These are phyloP conservation scores for Rosa multiflora DNA, from an alignment of 306 rosid genomes.

Conservation along the genomic window DNA sequence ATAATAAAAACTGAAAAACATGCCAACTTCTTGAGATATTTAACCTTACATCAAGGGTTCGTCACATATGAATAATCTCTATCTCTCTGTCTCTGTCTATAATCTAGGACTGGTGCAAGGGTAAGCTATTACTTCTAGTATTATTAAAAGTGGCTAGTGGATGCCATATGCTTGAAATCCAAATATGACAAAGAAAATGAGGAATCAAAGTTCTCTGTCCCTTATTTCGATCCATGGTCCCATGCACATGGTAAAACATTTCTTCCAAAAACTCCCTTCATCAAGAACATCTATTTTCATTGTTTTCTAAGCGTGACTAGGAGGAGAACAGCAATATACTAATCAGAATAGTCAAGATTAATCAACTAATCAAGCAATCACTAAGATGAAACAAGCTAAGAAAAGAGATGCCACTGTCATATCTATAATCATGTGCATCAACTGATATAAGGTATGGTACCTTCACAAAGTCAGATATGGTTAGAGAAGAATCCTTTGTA, in stretches of 20 bases:
- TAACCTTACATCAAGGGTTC: neutral
- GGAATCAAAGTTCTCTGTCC: neutral
- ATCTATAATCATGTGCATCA: neutral
- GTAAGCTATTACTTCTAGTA: neutral
- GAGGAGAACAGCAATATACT: neutral
- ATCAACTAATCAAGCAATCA: neutral
- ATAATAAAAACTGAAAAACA: neutral
- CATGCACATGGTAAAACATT: neutral
- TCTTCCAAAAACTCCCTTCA: neutral
- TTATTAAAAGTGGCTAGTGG: neutral
- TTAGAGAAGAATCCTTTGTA: conserved; percentile 52
- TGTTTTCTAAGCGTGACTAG: neutral
- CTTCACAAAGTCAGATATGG: conserved; percentile 69
- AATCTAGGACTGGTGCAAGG: neutral
- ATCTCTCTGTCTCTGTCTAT: neutral
- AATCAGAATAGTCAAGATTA: neutral
- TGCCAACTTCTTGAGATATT: neutral
- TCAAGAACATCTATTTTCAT: neutral
- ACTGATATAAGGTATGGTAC: conserved; percentile 32
- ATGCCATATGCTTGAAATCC: conserved; percentile 1
- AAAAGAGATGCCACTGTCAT: neutral
- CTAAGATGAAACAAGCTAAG: neutral
- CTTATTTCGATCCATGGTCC: neutral
- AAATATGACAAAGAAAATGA: neutral
- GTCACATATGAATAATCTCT: neutral